Percentiles rank a stretch among this genome's conserved stretches.
Evolutionary conservation across 1,284 basidiomycete genomes (phyloP).

Genomic region (Trametes sp.): DNA sequence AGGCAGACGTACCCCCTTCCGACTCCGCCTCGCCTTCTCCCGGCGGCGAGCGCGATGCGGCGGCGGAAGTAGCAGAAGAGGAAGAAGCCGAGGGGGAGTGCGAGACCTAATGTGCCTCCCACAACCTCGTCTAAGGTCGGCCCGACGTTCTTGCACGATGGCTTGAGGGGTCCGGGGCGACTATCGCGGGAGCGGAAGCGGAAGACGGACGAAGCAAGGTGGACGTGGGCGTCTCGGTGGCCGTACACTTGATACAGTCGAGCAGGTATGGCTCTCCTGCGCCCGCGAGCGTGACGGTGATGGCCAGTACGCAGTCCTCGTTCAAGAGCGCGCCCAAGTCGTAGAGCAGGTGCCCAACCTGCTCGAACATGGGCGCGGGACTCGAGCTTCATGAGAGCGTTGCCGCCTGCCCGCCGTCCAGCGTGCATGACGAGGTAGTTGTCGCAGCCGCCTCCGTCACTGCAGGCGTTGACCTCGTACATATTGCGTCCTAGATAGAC

Average conservation of each 20-base stretch:
- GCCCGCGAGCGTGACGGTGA: conserved; percentile 20
- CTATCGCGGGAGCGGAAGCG: neutral
- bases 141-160: conserved; percentile 18
- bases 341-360: conserved; percentile 19
- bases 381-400: conserved; percentile 18
- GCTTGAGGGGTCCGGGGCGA: neutral
- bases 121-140: conserved; percentile 23
- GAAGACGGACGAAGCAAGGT: neutral
- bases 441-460: conserved; percentile 15
- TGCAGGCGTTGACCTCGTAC: too few species aligned
- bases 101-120: conserved; percentile 15
- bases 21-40: conserved; percentile 11
- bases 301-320: conserved; percentile 12
- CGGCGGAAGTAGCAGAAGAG: conserved; percentile 24
- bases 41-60: conserved; percentile 11
- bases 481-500: too few species aligned
- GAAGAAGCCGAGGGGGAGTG: conserved; percentile 18
- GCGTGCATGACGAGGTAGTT: conserved; percentile 14
- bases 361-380: conserved; percentile 9
- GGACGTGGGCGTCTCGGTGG: conserved; percentile 4
- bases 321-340: conserved; percentile 21
- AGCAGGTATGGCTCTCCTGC: conserved; percentile 18
- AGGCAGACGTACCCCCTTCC: too few species aligned
- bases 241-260: conserved; percentile 21
- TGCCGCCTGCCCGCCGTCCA: conserved; percentile 12